phyloP scores from a whole-genome alignment of 169 alveolate genomes.

The Plasmodium vinckei region DNA sequence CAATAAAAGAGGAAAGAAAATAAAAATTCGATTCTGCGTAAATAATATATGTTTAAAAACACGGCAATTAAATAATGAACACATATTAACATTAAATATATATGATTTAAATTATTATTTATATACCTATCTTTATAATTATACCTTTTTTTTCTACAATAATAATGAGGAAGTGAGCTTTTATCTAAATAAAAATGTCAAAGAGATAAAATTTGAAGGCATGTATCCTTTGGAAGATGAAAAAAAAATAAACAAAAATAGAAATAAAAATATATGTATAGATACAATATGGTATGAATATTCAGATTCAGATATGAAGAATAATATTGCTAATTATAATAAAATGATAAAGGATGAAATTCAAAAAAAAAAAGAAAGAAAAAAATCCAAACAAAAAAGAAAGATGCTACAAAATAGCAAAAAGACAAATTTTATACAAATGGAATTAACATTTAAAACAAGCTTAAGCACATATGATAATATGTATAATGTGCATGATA shows the following conservation, averaged over 20 bases:
- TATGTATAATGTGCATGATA: constrained; percentile 71
- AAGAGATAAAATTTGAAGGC: constrained; percentile 37
- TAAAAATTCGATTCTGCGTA: constrained; percentile 24
- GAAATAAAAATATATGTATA: constrained; percentile 2
- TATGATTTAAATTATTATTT: constrained; percentile 55
- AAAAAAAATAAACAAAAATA: constrained; percentile 3
- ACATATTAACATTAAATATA: constrained; percentile 65
- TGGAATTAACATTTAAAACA: constrained; percentile 42
- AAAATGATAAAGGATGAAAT: constrained; percentile 4
- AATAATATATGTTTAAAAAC: constrained; percentile 46
- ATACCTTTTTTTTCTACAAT: constrained; percentile 50
- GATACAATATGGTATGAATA: constrained; percentile 40
- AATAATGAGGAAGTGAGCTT: constrained; percentile 32
- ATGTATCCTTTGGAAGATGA: background rate
- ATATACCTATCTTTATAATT: constrained; percentile 43
- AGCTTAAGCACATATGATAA: constrained; percentile 66
- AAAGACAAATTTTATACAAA: constrained; percentile 16
- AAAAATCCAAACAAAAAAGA: background rate
- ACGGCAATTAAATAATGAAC: constrained; percentile 67
- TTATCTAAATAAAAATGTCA: constrained; percentile 40
- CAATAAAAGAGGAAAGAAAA: constrained; percentile 30
- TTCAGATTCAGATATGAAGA: constrained; percentile 22
- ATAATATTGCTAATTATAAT: background rate
- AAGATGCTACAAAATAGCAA: background rate
- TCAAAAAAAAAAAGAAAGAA: background rate